phyloP scores from a whole-genome alignment of 352 stramenopile species.

The Globisporangium ultimum region DNA sequence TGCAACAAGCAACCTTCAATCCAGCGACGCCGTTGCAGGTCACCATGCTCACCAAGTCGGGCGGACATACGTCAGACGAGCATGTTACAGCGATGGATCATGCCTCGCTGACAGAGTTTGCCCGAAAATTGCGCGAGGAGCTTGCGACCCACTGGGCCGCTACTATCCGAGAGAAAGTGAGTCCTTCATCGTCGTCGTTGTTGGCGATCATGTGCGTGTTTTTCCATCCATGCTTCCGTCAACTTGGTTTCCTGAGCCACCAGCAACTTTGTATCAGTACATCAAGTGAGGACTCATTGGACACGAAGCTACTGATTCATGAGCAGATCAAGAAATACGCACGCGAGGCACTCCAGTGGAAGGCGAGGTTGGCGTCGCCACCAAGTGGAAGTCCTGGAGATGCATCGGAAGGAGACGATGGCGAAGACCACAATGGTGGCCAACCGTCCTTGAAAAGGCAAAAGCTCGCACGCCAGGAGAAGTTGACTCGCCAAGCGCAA shows the following conservation, averaged over 20 bases:
- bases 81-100: background rate
- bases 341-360: constrained; percentile 9
- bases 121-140: constrained; percentile 9
- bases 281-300: no score
- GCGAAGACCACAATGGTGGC: background rate
- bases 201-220: constrained; percentile 14
- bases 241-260: constrained; percentile 14
- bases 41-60: background rate
- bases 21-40: background rate
- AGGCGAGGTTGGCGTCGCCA: constrained; percentile 2
- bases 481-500: constrained; percentile 13
- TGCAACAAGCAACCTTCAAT: constrained; percentile 14
- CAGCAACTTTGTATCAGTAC: background rate
- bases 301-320: constrained; percentile 4
- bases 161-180: constrained; percentile 1
- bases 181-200: background rate
- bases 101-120: constrained; percentile 7
- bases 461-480: constrained; percentile 11
- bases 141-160: constrained; percentile 9
- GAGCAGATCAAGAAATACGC: constrained; percentile 5
- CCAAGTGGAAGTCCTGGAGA: background rate
- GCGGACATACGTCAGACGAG: background rate
- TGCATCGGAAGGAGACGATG: background rate
- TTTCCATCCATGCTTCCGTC: constrained; percentile 23
- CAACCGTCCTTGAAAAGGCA: constrained; percentile 12